phyloP scores from a whole-genome alignment of 164 flowering plant species.

The Tinospora cordifolia region DNA sequence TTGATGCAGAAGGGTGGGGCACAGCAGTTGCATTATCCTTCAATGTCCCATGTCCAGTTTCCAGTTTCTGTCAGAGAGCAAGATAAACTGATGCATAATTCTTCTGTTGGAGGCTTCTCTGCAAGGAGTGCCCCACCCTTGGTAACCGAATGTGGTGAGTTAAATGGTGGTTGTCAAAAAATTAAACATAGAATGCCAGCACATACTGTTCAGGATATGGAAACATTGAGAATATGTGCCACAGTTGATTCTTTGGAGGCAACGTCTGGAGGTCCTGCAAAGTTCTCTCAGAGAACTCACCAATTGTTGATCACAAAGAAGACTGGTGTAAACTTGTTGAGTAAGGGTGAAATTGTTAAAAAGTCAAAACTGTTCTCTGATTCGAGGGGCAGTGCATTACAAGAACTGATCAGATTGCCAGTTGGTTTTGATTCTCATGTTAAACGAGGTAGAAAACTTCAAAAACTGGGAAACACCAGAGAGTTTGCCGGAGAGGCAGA shows the following conservation, averaged over 20 bases:
- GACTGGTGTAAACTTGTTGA: slow-evolving; percentile 28
- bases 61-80: slow-evolving; percentile 18
- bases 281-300: slow-evolving; percentile 43
- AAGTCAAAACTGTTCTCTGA: slow-evolving; percentile 27
- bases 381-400: slow-evolving; percentile 25
- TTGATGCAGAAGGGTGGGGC: slow-evolving; percentile 16
- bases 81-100: slow-evolving; percentile 15
- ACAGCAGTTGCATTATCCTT: slow-evolving; percentile 19
- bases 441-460: slow-evolving; percentile 19
- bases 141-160: slow-evolving; percentile 11
- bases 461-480: slow-evolving; percentile 23
- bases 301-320: slow-evolving; percentile 35
- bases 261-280: slow-evolving; percentile 25
- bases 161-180: slow-evolving; percentile 13
- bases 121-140: slow-evolving; percentile 14
- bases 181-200: slow-evolving; percentile 14
- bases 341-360: slow-evolving; percentile 24
- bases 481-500: slow-evolving; percentile 35
- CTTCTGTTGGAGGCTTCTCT: slow-evolving; percentile 18
- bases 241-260: slow-evolving; percentile 34
- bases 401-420: slow-evolving; percentile 22
- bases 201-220: slow-evolving; percentile 20
- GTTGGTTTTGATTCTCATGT: slow-evolving; percentile 18
- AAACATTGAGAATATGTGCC: slow-evolving; percentile 24
- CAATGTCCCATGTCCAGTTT: slow-evolving; percentile 17